Percentiles rank a stretch among this genome's conserved stretches.
Evolutionary conservation across 2,329 filamentous ascomycete genomes (phyloP).

Genomic region (Aspergillus sojae): DNA sequence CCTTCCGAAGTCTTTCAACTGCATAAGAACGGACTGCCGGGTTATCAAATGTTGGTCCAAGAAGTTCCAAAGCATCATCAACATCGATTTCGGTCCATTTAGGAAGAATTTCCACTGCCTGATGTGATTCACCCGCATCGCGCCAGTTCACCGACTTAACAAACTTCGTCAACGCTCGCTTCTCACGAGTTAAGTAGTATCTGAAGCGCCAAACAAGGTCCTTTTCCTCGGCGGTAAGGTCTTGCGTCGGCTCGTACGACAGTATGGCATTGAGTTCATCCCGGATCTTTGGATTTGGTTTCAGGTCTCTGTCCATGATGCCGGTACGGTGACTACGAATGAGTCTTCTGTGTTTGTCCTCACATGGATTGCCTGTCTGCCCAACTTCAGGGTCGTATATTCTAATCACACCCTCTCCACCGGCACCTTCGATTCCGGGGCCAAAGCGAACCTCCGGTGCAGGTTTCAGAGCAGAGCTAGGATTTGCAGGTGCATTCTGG

Average conservation of each 20-base stretch:
- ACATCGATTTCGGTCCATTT: conserved; percentile 98
- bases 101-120: conserved; percentile 84
- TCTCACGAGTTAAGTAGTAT: conserved; percentile 90
- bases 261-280: conserved; percentile 92
- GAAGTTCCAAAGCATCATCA: conserved; percentile 90
- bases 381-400: conserved; percentile 95
- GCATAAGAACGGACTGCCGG: conserved; percentile 87
- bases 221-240: conserved; percentile 85
- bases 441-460: conserved; percentile 88
- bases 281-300: conserved; percentile 92
- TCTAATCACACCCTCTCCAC: conserved; percentile 65
- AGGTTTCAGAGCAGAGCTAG: conserved; percentile 73
- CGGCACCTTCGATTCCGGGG: conserved; percentile 77
- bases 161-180: conserved; percentile 90
- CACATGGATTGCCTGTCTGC: conserved; percentile 86
- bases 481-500: conserved; percentile 64
- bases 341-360: conserved; percentile 89
- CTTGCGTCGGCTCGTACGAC: conserved; percentile 88
- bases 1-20: conserved; percentile 85
- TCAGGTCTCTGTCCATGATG: conserved; percentile 91
- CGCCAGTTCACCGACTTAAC: conserved; percentile 97
- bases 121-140: conserved; percentile 79
- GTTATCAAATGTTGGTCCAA: conserved; percentile 91
- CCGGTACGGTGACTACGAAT: conserved; percentile 91
- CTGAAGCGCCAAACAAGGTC: conserved; percentile 97